Evolutionary conservation across 257 asterid genomes (phyloP).

Genomic region (Dorcoceras hygrometricum): DNA sequence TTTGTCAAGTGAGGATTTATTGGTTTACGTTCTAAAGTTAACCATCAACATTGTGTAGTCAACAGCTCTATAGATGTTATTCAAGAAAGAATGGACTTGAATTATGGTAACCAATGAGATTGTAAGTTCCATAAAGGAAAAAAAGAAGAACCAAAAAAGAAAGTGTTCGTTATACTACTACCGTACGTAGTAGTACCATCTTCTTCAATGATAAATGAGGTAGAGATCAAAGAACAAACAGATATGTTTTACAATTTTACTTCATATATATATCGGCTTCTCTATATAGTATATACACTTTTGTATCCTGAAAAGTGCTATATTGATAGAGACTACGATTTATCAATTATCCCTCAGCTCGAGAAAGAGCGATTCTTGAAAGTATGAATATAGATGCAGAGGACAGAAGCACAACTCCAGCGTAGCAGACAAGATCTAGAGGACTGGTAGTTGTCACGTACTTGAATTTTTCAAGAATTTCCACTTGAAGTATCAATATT

Average conservation of each 20-base stretch:
- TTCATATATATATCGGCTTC: background rate
- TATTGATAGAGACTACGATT: background rate
- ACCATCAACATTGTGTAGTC: too few species aligned
- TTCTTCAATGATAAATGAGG: too few species aligned
- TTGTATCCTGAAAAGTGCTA: background rate
- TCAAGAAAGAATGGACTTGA: too few species aligned
- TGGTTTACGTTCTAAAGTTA: too few species aligned
- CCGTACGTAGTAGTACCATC: too few species aligned
- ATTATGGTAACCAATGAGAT: too few species aligned
- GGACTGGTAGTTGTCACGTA: slow-evolving; percentile 51
- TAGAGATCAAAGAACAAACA: slow-evolving; percentile 9
- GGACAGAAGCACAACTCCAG: slow-evolving; percentile 59
- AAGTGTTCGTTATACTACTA: too few species aligned
- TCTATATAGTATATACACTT: background rate
- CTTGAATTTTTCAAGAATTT: slow-evolving; percentile 72
- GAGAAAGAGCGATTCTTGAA: slow-evolving; percentile 44
- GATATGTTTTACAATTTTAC: background rate
- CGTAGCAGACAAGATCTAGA: slow-evolving; percentile 75
- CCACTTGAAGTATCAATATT: slow-evolving; percentile 75
- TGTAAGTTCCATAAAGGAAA: too few species aligned
- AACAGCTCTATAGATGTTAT: too few species aligned
- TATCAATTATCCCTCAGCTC: slow-evolving; percentile 3
- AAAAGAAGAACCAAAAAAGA: too few species aligned
- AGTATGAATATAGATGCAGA: slow-evolving; percentile 68
- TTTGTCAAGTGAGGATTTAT: too few species aligned